These are phyloP conservation scores for Tympanopsis confertula DNA, from an alignment of 2,329 filamentous ascomycete genomes.

Conservation along the genomic window DNA sequence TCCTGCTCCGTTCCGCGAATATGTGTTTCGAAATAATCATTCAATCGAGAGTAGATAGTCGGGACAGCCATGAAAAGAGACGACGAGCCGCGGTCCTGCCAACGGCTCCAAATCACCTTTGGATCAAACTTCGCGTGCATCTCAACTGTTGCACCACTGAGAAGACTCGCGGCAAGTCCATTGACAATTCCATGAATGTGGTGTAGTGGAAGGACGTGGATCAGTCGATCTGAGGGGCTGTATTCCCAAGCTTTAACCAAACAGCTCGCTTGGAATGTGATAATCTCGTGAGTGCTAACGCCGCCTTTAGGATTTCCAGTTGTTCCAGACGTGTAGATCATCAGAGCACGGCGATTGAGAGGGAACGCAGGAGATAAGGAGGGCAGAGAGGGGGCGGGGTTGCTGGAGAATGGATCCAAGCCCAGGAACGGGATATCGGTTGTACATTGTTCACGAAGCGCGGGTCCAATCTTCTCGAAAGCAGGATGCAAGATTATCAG, in stretches of 20 bases:
- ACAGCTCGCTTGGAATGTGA: slow-evolving; percentile 11
- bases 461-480: slow-evolving; percentile 18
- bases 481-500: slow-evolving; percentile 24
- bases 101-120: slow-evolving; percentile 30
- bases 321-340: slow-evolving; percentile 28
- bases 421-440: neutral
- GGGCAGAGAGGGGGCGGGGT: slow-evolving; percentile 10
- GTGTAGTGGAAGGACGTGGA: slow-evolving; percentile 36
- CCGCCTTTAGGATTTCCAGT: slow-evolving; percentile 27
- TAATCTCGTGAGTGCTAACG: slow-evolving; percentile 26
- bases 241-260: slow-evolving; percentile 23
- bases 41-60: slow-evolving; percentile 34
- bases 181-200: slow-evolving; percentile 38
- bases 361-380: slow-evolving; percentile 15
- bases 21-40: slow-evolving; percentile 27
- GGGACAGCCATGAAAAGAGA: slow-evolving; percentile 38
- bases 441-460: slow-evolving; percentile 14
- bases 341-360: slow-evolving; percentile 19
- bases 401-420: neutral
- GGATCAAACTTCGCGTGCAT: slow-evolving; percentile 31
- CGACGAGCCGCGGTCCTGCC: slow-evolving; percentile 23
- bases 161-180: slow-evolving; percentile 30
- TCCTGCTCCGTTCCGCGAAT: slow-evolving; percentile 21
- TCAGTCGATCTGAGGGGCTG: slow-evolving; percentile 25
- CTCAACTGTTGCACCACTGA: slow-evolving; percentile 31